These are phyloP conservation scores for Fusarium liriodendri DNA, from an alignment of 2,329 filamentous ascomycete species.

Conservation along the genomic window DNA sequence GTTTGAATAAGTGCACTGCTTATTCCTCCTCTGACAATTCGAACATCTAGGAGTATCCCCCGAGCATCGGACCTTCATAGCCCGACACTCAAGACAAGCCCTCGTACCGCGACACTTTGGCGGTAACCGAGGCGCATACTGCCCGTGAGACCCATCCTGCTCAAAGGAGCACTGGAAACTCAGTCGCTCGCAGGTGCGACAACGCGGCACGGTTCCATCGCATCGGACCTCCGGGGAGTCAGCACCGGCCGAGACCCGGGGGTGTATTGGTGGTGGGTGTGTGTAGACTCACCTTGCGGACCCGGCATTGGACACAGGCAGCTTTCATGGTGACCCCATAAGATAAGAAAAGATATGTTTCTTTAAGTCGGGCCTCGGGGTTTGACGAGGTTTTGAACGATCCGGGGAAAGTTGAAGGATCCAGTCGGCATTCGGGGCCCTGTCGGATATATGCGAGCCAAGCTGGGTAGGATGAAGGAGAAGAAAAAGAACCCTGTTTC, in stretches of 20 bases:
- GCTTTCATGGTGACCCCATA: slow-evolving; percentile 38
- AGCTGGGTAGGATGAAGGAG: background rate
- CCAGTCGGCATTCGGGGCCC: background rate
- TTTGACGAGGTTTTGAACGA: background rate
- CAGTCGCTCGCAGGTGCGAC: slow-evolving; percentile 42
- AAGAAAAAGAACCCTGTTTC: background rate
- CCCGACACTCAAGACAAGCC: slow-evolving; percentile 41
- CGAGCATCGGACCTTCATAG: slow-evolving; percentile 45
- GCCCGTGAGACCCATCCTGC: slow-evolving; percentile 37
- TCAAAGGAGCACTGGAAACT: slow-evolving; percentile 44
- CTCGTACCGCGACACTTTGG: slow-evolving; percentile 43
- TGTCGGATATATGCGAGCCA: background rate
- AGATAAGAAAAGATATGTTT: background rate
- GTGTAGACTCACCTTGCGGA: slow-evolving; percentile 40
- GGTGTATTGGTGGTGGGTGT: background rate
- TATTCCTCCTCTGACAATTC: slow-evolving; percentile 42
- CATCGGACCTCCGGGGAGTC: slow-evolving; percentile 45
- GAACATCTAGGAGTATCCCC: slow-evolving; percentile 40
- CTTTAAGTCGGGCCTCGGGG: background rate
- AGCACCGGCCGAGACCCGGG: slow-evolving; percentile 40
- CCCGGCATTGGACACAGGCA: slow-evolving; percentile 44
- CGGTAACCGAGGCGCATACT: slow-evolving; percentile 39
- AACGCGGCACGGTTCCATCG: slow-evolving; percentile 40
- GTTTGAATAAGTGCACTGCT: slow-evolving; percentile 34
- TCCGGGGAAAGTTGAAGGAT: background rate